These are phyloP conservation scores for Claviceps purpurea DNA, from an alignment of 2,329 filamentous ascomycete species.

Conservation along the genomic window DNA sequence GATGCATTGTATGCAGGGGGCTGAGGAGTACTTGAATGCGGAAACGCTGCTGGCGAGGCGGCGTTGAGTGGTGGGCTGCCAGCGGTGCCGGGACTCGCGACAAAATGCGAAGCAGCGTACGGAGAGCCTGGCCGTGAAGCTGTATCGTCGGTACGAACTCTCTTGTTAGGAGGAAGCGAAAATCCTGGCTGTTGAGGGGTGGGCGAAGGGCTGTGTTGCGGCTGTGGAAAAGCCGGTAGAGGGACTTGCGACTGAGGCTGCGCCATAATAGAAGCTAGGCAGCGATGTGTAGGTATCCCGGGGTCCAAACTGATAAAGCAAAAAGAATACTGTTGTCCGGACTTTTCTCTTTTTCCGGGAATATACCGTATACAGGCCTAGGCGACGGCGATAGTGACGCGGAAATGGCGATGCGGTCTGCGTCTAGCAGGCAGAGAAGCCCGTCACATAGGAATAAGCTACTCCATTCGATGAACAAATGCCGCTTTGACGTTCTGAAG, in stretches of 20 bases:
- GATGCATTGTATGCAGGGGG: constrained; percentile 21
- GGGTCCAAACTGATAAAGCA: constrained; percentile 5
- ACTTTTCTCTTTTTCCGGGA: not conserved
- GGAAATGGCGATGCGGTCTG: constrained; percentile 4
- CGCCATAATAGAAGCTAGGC: constrained; percentile 31
- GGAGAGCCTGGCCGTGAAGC: constrained; percentile 54
- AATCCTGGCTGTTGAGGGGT: constrained; percentile 39
- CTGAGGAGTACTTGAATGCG: constrained; percentile 19
- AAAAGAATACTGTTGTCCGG: not conserved
- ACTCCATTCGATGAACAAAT: constrained; percentile 31
- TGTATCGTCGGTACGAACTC: constrained; percentile 44
- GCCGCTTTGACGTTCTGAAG: constrained; percentile 2
- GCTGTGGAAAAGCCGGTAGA: constrained; percentile 47
- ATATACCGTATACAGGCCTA: not conserved
- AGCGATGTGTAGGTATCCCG: constrained; percentile 1
- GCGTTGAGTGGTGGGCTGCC: constrained; percentile 26
- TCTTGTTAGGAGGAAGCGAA: constrained; percentile 56
- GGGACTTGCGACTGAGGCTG: constrained; percentile 41
- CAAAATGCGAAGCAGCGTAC: constrained; percentile 39
- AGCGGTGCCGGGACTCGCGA: constrained; percentile 30
- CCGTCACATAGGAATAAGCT: constrained; percentile 30
- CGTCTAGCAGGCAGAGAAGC: constrained; percentile 35
- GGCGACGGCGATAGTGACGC: not conserved
- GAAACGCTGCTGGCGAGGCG: constrained; percentile 23
- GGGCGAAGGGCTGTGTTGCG: constrained; percentile 48